Base-by-base conservation (phyloP, 129 eudicot genomes). In the Calendula officinalis region DNA sequence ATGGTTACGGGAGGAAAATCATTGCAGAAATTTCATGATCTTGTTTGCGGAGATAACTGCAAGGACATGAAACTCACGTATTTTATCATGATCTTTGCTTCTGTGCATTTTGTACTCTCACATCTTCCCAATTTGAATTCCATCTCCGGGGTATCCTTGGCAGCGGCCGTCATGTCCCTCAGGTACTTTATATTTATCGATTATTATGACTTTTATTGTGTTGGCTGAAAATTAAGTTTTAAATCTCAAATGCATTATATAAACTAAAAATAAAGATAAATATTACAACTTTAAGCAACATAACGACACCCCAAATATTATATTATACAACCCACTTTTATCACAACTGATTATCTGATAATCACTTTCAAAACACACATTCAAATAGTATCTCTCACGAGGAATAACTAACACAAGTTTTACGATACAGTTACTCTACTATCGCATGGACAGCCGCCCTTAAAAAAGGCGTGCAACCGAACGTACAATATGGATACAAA, bases 101-200 rank as follows among this genome's bases (percentile, higher is more conserved):
- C 86, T 1, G 82, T 74, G 49, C 87, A 81, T 56, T 78, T 84
- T 16, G 80, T 81, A 7, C 78, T 85, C 37, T 81, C 92, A 16
- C 87, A 85, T 63, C 82, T 85, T 16, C 92, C 92, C 8, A 85
- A 82, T 69, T 85, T 85, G 77, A 85, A 85, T 49, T 82, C 92
- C 61, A 79, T 82, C 66, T 44, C 85, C 4, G 83, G 87, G 1
- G 64, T 85, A n/a, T 85, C 92, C 14, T 57, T 85, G 68, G 84
- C 82, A 5, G 92, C 92, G 6, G 70, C 70, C 3, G 37, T 65
- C 41, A 65, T 65, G 70, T 65, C 70, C 37, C 36, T 65, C 36
- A 36, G 70, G 70, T 65, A 64, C 33, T 6, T 33, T 50, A 4
- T 45, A 4, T 45, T 12, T 3, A 9, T 9, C 1, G 8, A 39